phyloP scores from a whole-genome alignment of 2,329 filamentous ascomycete species.

The Macroventuria anomochaeta region DNA sequence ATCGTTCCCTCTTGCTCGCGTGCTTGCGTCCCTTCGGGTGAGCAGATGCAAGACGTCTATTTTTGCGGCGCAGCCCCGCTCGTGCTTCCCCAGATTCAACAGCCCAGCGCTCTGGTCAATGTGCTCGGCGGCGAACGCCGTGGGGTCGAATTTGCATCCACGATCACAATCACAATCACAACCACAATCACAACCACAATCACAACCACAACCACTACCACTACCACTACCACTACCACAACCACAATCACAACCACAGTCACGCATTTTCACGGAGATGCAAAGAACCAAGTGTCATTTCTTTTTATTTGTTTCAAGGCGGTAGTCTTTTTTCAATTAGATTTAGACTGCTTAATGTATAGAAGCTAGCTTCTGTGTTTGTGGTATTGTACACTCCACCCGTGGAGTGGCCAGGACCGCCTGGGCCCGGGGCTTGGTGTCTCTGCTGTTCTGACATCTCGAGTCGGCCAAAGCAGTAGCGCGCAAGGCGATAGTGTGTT shows the following conservation, averaged over 20 bases:
- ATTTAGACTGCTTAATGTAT: conserved; percentile 17
- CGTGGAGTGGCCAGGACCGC: conserved; percentile 8
- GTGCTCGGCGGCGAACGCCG: conserved; percentile 1
- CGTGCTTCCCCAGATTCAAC: conserved; percentile 12
- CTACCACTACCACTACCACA: too few species aligned
- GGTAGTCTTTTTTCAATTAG: conserved; percentile 16
- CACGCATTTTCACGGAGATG: neutral
- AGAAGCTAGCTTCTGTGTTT: conserved; percentile 14
- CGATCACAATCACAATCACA: too few species aligned
- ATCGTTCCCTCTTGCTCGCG: neutral
- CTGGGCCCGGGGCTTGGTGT: conserved; percentile 12
- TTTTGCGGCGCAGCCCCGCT: neutral
- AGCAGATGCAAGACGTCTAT: conserved; percentile 3
- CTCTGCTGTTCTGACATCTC: conserved; percentile 1
- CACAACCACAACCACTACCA: too few species aligned
- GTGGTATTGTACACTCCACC: conserved; percentile 8
- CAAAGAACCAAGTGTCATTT: neutral
- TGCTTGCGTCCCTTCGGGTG: neutral
- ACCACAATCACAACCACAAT: too few species aligned
- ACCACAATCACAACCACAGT: too few species aligned
- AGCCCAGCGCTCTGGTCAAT: neutral
- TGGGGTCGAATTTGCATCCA: neutral
- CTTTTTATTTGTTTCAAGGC: conserved; percentile 4
- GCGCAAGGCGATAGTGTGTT: conserved; percentile 28
- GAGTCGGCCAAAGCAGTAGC: neutral